A percentile compares a stretch with the other conserved stretches of the same genome.
Conservation (phyloP, 129 eudicot genomes). For the Deinandra increscens region DNA sequence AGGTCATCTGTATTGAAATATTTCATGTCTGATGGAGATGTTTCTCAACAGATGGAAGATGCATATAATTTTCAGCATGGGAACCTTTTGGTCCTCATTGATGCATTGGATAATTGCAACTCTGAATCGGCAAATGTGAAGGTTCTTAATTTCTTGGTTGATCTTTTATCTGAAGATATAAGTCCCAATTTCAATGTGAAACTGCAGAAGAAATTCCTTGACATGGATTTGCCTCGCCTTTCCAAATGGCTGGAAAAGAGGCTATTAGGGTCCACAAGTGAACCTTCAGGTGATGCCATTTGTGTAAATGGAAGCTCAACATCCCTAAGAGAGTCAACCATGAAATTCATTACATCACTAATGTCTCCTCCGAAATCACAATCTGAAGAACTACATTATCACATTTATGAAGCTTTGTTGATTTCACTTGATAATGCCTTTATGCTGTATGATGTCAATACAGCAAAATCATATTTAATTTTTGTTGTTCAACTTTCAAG, state of each 20-base stretch:
- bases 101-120: constrained; percentile 60
- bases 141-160: constrained; percentile 78
- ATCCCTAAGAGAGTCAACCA: constrained; percentile 75
- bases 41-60: constrained; percentile 45
- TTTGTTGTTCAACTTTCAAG: constrained; percentile 76
- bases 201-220: constrained; percentile 61
- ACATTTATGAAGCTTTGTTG: constrained; percentile 68
- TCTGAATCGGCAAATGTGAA: constrained; percentile 73
- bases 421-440: constrained; percentile 75
- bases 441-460: constrained; percentile 53
- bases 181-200: constrained; percentile 44
- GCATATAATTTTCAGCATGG: constrained; percentile 55
- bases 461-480: constrained; percentile 68
- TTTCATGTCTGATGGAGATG: constrained; percentile 53
- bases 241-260: constrained; percentile 91
- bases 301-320: constrained; percentile 59
- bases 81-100: constrained; percentile 69
- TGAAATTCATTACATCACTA: constrained; percentile 63
- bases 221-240: constrained; percentile 60
- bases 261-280: constrained; percentile 55
- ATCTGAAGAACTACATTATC: constrained; percentile 49
- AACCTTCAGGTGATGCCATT: constrained; percentile 37
- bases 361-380: constrained; percentile 47
- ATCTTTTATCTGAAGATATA: constrained; percentile 58
- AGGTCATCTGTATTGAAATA: constrained; percentile 41